A percentile compares a stretch with the other conserved stretches of the same genome.
phyloP scores from a whole-genome alignment of 257 asterid species.

The Salvia splendens region DNA sequence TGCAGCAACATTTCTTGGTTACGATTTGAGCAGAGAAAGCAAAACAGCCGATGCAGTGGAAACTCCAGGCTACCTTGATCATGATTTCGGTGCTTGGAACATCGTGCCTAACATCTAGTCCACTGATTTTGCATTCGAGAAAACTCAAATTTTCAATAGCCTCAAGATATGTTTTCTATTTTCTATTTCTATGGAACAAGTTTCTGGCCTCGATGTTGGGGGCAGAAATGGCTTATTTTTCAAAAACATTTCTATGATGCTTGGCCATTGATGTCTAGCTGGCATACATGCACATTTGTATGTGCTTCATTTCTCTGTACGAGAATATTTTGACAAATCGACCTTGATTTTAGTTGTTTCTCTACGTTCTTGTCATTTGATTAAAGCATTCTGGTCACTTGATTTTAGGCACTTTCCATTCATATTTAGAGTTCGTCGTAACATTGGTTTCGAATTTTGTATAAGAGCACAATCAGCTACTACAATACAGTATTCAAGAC shows the following conservation, averaged over 20 bases:
- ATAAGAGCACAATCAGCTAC: too few relatives aligned
- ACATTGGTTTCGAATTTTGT: too few relatives aligned
- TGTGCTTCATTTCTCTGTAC: neutral
- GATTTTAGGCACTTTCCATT: too few relatives aligned
- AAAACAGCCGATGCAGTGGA: constrained; percentile 26
- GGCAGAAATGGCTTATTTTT: constrained; percentile 10
- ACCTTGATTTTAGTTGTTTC: too few relatives aligned
- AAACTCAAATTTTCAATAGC: neutral
- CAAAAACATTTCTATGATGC: constrained; percentile 1
- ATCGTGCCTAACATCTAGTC: constrained; percentile 27
- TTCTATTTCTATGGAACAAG: constrained; percentile 1
- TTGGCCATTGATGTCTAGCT: neutral
- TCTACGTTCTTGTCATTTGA: too few relatives aligned
- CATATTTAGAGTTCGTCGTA: too few relatives aligned
- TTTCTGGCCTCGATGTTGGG: neutral
- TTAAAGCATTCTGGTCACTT: too few relatives aligned
- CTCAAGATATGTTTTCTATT: constrained; percentile 19
- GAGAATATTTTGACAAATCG: neutral
- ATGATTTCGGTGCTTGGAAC: constrained; percentile 36
- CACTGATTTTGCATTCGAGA: constrained; percentile 21
- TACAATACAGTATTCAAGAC: too few relatives aligned
- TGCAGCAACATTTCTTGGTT: constrained; percentile 31
- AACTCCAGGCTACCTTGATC: constrained; percentile 30
- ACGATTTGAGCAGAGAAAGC: constrained; percentile 37
- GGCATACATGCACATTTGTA: constrained; percentile 11